Evolutionary conservation across 441 rosid species (phyloP).

Genomic region (Mallotus japonicus): DNA sequence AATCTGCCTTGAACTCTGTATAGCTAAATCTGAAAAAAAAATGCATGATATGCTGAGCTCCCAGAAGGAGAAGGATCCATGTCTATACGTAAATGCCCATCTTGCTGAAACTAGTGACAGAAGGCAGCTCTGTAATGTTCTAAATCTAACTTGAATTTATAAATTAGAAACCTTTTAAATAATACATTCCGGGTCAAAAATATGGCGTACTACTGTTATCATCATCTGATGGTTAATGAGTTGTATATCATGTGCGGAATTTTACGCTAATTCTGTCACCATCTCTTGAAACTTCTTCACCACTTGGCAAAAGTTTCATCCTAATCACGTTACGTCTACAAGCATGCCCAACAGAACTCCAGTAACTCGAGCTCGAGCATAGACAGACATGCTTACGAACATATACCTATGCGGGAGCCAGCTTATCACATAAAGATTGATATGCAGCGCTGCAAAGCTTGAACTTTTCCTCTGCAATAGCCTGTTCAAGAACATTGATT

Average conservation of each 20-base stretch:
- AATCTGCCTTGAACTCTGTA: too few species aligned
- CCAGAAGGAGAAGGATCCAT: neutral
- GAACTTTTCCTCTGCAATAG: conserved; percentile 87
- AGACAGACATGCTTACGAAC: neutral
- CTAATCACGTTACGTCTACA: conserved; percentile 1
- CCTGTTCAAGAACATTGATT: conserved; percentile 41
- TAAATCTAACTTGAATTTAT: neutral
- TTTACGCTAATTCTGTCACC: neutral
- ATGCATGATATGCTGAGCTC: neutral
- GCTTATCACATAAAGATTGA: conserved; percentile 71
- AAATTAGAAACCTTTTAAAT: neutral
- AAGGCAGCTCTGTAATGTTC: neutral
- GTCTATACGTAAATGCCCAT: too few species aligned
- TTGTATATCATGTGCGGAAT: neutral
- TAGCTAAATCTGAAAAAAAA: too few species aligned
- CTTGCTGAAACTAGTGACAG: neutral
- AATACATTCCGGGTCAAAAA: neutral
- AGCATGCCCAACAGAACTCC: neutral
- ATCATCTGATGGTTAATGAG: conserved; percentile 1
- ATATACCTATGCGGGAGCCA: conserved; percentile 43
- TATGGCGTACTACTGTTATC: neutral
- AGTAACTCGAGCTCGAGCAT: neutral
- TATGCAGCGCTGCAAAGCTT: conserved; percentile 91
- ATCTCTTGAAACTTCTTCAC: neutral
- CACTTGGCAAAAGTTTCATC: too few species aligned